phyloP scores from a whole-genome alignment of 1,284 basidiomycete species.

The Chondrostereum purpureum region DNA sequence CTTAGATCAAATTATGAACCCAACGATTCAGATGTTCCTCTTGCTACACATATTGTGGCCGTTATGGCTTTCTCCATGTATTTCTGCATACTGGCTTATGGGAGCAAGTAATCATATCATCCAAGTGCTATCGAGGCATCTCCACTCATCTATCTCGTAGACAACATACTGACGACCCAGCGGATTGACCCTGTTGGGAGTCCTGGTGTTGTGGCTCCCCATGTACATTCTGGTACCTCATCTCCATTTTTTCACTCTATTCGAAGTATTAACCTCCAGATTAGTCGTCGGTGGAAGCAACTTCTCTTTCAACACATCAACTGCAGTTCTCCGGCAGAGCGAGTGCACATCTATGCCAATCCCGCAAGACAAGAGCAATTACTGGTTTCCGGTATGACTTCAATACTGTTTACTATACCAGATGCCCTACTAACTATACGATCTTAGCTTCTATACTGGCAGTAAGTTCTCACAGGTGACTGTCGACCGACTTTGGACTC shows the following conservation, averaged over 20 bases:
- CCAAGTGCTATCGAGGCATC: not conserved
- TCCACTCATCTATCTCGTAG: constrained; percentile 13
- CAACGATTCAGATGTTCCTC: not conserved
- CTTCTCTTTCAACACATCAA: constrained; percentile 28
- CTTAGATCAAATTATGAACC: too few relatives aligned
- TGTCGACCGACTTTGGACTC: too few relatives aligned
- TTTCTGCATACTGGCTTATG: constrained; percentile 2
- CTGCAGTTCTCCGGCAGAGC: constrained; percentile 28
- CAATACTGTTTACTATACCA: not conserved
- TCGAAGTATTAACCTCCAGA: not conserved
- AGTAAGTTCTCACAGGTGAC: too few relatives aligned
- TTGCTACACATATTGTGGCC: too few relatives aligned
- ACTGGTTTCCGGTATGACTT: constrained; percentile 34
- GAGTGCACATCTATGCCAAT: constrained; percentile 37
- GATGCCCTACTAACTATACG: not conserved
- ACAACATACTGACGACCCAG: constrained; percentile 28
- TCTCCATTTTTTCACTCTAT: constrained; percentile 6
- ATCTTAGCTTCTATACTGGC: constrained; percentile 3
- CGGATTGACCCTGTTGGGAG: constrained; percentile 32
- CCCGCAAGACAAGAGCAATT: constrained; percentile 34
- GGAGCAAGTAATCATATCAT: not conserved
- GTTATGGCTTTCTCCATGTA: not conserved
- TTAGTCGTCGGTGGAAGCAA: constrained; percentile 39
- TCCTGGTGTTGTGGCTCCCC: constrained; percentile 26
- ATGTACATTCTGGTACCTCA: constrained; percentile 28